Evolutionary conservation across 345 rosid species (phyloP), one percentile per base, ranked within the genome.

Genomic region (Lumnitzera littorea): DNA sequence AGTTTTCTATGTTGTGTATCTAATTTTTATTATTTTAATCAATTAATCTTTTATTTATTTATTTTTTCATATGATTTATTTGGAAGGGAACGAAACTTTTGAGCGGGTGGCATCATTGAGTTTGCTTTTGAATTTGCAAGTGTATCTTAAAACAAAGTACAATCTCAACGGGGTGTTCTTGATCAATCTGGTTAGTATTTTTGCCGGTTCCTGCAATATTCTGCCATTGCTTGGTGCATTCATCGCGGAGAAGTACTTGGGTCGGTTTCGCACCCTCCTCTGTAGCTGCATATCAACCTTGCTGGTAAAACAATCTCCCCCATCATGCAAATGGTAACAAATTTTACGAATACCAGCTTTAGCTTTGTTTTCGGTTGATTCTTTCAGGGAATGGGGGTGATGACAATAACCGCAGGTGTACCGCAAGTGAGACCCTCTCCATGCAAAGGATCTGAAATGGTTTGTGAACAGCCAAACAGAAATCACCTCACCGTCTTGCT

Each of bases 41-140:
- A 20, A 20, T 20, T 20, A 20, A 20, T 51, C 55, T 50, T 12
- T 25, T 7, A 25, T 8, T 4, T 5, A 2, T 10, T 23, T 13
- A 15, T 36, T 17, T 14, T 11, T 48, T 23, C 2, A 20, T 49
- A 58, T 48, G 11, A 12, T 23, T 15, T 17, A 12, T 59, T 1
- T 15, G 25, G 62, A 65, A 80, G 91, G 82, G 65, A 89, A 89
- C 29, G 83, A 89, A 62, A 72, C 91, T 0, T 84, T 89, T 51
- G 96, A 86, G 81, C 86, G 84, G 71, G 63, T 82, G 65, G 92
- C 96, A 14, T 86, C 89, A 1, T 78, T 86, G 88, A 74, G 91
- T 57, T 64, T 86, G 67, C 70, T 86, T 36, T 76, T 80, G 48
- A 80, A 84, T 63, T 48, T 89, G 51, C 63, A 76, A 24, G 75